Percentiles rank a stretch among this genome's conserved stretches.
These are phyloP conservation scores for Neurospora terricola DNA, from an alignment of 495 filamentous ascomycete genomes.

Conservation along the genomic window DNA sequence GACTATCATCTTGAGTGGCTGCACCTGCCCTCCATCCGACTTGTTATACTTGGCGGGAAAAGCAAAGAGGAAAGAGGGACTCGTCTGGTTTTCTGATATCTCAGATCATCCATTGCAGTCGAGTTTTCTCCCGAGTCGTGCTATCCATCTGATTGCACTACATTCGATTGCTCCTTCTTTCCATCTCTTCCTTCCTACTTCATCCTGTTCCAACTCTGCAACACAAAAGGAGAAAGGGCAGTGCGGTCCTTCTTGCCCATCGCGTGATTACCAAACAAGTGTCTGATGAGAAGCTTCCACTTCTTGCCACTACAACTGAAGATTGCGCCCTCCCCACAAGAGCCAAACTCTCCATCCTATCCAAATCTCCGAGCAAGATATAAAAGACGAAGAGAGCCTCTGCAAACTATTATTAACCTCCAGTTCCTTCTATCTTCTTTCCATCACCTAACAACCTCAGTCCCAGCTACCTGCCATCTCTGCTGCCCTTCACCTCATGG, in stretches of 20 bases:
- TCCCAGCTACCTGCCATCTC: background rate
- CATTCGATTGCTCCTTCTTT: background rate
- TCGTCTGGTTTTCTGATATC: background rate
- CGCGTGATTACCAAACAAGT: background rate
- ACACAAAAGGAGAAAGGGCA: background rate
- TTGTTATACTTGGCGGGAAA: background rate
- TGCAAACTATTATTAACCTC: background rate
- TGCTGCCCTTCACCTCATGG: background rate
- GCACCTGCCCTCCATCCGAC: background rate
- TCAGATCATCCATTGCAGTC: background rate
- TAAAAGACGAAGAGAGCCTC: background rate
- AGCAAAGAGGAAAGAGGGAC: background rate
- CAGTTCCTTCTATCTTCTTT: background rate
- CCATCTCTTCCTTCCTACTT: background rate
- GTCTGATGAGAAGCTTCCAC: background rate
- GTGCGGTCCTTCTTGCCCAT: background rate
- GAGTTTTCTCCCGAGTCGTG: background rate
- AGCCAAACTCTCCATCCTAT: background rate
- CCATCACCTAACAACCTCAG: background rate
- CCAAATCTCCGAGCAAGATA: background rate
- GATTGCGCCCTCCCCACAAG: background rate
- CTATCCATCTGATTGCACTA: background rate
- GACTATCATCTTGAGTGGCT: background rate
- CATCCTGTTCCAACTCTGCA: too few species aligned
- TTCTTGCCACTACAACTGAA: background rate